phyloP scores from a whole-genome alignment of 345 rosid species.

The Gossypium stocksii region DNA sequence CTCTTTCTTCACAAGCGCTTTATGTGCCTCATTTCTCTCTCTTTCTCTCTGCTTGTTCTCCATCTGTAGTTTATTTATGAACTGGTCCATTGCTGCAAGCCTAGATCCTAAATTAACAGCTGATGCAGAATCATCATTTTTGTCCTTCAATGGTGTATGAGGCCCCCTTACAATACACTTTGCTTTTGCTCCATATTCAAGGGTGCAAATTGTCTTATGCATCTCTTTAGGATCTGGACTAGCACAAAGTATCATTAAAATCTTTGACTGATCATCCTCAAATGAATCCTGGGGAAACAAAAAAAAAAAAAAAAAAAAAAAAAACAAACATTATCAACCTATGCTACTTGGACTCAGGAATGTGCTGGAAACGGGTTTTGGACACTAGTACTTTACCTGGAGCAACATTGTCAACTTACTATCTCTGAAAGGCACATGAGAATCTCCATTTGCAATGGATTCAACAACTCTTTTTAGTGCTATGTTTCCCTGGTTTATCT shows the following conservation, averaged over 20 bases:
- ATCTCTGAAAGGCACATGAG: constrained; percentile 97
- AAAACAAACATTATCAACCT: not conserved
- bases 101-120: constrained; percentile 63
- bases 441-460: constrained; percentile 96
- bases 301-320: not conserved
- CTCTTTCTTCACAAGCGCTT: constrained; percentile 73
- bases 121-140: constrained; percentile 61
- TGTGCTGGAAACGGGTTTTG: not conserved
- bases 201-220: constrained; percentile 90
- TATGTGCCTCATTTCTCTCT: constrained; percentile 71
- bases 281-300: constrained; percentile 69
- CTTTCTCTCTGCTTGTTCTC: constrained; percentile 81
- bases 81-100: constrained; percentile 92
- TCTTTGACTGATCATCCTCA: constrained; percentile 94
- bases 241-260: constrained; percentile 91
- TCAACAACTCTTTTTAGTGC: constrained; percentile 95
- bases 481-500: constrained; percentile 92
- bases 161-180: constrained; percentile 93
- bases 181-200: constrained; percentile 98
- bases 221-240: constrained; percentile 95
- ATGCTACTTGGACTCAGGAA: not conserved
- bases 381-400: constrained; percentile 43
- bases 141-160: constrained; percentile 70
- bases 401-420: constrained; percentile 95
- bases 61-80: constrained; percentile 70